Evolutionary conservation across 1,284 basidiomycete genomes (phyloP), one percentile per base, ranked within the genome.

Genomic region (Trichosporon coremiiforme): DNA sequence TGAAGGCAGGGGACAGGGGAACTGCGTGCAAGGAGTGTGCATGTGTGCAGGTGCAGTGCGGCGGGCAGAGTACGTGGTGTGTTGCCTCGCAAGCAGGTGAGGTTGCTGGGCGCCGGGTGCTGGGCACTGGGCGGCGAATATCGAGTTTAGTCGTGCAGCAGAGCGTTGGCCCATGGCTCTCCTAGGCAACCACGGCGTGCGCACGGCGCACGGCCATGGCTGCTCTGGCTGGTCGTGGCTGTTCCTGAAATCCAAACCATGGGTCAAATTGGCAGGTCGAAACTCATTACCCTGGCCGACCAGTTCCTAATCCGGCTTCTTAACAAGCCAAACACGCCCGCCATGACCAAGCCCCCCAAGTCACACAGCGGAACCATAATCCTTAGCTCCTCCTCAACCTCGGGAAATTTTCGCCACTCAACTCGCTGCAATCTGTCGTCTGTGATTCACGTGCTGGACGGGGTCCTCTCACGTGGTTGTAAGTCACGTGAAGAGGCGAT

Each of bases 241-340:
- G 29, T 33, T 25, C 57, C 29, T 33, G 57, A 9, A 7, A 6
- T 5, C 29, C 13, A 9, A n/a, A 13, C 12, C 29, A 9, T 29
- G 15, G 33, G 33, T n/a, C 57, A 33, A 33, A 62, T 62, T 62
- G 57, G 57, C 57, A 62, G 57, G 57, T 62, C 57, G 57, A 62
- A 62, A 62, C 57, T 62, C 29, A 17, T 35, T n/a, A 62, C 57
- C 57, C 57, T 62, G 57, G 29, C 17, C 3, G 2, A 15, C 22
- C 25, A 12, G 22, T 29, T 33, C 33, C 57, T 62, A 62, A 62
- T 62, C 57, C 17, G 57, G 15, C 29, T 33, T 17, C 31, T 13
- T 4, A 5, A 4, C 5, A 15, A 10, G 17, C 57, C 57, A 62
- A 62, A 62, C 57, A 62, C 25, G 3, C n/a, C n/a, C 33, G 13